Conservation (phyloP, 2,329 filamentous ascomycete genomes). For the Colletotrichum sp. region DNA sequence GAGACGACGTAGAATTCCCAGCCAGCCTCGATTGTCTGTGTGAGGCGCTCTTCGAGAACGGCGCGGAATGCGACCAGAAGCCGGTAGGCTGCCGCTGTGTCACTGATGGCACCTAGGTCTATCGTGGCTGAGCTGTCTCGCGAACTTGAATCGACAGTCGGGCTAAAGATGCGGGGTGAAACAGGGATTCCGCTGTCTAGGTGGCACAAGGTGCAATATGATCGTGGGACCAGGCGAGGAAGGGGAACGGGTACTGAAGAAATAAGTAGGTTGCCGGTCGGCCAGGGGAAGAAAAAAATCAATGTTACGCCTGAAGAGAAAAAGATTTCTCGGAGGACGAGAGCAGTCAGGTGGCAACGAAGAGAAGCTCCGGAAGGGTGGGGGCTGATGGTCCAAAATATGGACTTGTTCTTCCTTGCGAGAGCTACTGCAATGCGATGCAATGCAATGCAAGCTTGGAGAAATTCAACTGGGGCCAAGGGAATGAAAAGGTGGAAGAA, state of each 20-base stretch:
- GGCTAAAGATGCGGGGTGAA: not conserved
- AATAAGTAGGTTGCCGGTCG: not conserved
- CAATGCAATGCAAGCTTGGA: not conserved
- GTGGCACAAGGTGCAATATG: not conserved
- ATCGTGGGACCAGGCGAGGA: not conserved
- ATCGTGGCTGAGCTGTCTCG: not conserved
- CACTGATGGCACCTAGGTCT: not conserved
- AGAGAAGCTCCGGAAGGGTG: not conserved
- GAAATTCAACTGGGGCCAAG: not conserved
- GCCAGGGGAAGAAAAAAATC: not conserved
- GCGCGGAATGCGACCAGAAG: not conserved
- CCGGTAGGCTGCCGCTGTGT: not conserved
- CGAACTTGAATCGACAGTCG: not conserved
- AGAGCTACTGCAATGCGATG: not conserved
- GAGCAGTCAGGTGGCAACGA: conserved; percentile 4
- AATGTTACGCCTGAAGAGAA: not conserved
- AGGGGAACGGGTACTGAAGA: not conserved
- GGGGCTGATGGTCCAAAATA: not conserved
- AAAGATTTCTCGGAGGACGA: not conserved
- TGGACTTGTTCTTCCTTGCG: not conserved
- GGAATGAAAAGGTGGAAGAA: not conserved
- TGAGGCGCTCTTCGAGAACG: not conserved
- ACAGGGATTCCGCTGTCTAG: not conserved
- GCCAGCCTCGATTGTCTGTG: not conserved
- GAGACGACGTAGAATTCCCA: not conserved